Evolutionary conservation across 129 eudicot species (phyloP), one percentile per base, ranked within the genome.

Genomic region (Cynara cardunculus): DNA sequence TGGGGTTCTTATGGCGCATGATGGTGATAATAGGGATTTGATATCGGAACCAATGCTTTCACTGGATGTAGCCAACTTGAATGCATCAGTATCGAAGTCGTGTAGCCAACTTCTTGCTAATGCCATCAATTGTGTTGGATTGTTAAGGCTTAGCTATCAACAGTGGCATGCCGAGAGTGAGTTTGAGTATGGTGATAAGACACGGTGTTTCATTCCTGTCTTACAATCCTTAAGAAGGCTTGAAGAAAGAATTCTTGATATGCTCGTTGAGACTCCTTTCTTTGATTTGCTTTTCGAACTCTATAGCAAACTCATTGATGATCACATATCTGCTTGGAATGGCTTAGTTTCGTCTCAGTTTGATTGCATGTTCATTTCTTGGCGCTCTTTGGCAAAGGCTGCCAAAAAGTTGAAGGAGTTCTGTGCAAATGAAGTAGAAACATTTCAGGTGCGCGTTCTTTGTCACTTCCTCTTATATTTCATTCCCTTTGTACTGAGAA

Each of bases 291-390:
- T 85, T 81, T 86, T 88, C 49, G 87, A 77, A 74, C 78, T 86
- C 41, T 96, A 87, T 64, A 46, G 12, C 46, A 83, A 87, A 46
- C 91, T 96, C 49, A 87, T 92, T 34, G 89, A 88, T 74, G 93
- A 91, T 83, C 99, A 96, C 76, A 67, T 83, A 24, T 87, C 80
- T 39, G 87, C 94, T 66, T 96, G 99, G 99, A 81, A 84, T 22
- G 88, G 85, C 11, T 73, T 89, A 34, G 79, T 66, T 30, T 73
- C 93, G 44, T 88, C 90, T 61, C 84, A 79, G 72, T 78, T 11
- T 71, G 93, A 92, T 26, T 71, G 72, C 53, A 31, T 84, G 83
- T 68, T 81, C 25, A 82, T 92, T 71, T 89, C 88, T 67, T 90
- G 94, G 97, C 90, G 90, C 14, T 87, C 89, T 79, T 78, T 92